phyloP scores from a whole-genome alignment of 257 asterid species.

The Salvia rosmarinus region DNA sequence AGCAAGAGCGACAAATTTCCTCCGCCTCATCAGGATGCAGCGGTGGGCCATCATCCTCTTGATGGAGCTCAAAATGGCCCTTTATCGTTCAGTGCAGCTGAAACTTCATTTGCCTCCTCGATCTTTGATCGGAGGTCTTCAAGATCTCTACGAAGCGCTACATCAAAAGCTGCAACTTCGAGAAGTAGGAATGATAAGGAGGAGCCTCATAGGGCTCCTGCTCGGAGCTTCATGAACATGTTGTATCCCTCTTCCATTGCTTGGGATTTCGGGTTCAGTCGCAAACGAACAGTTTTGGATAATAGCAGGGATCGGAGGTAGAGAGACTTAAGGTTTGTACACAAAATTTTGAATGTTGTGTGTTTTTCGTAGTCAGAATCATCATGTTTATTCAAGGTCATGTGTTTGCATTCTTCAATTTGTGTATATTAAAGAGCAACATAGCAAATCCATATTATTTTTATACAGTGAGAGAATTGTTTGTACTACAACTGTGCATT shows the following conservation, averaged over 20 bases:
- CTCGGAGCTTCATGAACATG: slow-evolving; percentile 59
- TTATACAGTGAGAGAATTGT: slow-evolving; percentile 27
- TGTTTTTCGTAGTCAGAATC: neutral
- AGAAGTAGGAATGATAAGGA: slow-evolving; percentile 58
- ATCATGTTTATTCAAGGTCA: slow-evolving; percentile 13
- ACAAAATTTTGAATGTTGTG: slow-evolving; percentile 31
- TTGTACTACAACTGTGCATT: neutral
- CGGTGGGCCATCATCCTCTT: slow-evolving; percentile 62
- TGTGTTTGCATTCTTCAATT: slow-evolving; percentile 18
- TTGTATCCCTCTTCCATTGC: slow-evolving; percentile 65
- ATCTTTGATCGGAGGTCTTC: slow-evolving; percentile 55
- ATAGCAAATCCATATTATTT: slow-evolving; percentile 9
- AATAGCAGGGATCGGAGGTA: slow-evolving; percentile 43
- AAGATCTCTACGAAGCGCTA: slow-evolving; percentile 42
- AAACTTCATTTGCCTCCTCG: slow-evolving; percentile 57
- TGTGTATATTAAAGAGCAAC: slow-evolving; percentile 36
- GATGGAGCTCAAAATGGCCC: slow-evolving; percentile 53
- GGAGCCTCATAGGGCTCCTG: slow-evolving; percentile 59
- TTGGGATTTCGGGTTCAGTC: slow-evolving; percentile 59
- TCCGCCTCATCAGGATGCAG: slow-evolving; percentile 92
- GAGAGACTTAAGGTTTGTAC: slow-evolving; percentile 20
- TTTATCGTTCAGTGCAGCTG: slow-evolving; percentile 52
- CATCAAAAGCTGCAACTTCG: slow-evolving; percentile 45
- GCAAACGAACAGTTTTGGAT: slow-evolving; percentile 58
- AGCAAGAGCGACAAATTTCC: slow-evolving; percentile 94